Base-by-base conservation (phyloP, 495 filamentous ascomycete species). In the Astrocystis sublimbata region DNA sequence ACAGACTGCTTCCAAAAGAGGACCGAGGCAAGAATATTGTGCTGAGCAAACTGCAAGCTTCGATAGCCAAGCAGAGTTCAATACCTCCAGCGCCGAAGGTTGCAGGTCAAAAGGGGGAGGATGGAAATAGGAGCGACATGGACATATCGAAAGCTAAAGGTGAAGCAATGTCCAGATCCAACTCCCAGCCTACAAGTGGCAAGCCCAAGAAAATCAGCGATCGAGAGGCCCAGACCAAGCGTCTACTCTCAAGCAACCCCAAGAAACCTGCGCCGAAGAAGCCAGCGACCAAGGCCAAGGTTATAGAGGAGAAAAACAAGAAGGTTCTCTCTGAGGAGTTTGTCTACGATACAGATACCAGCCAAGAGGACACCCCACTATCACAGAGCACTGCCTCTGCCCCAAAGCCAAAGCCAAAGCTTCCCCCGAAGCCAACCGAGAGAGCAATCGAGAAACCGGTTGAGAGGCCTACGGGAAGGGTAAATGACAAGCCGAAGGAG, bases 21-120 rank as follows among this genome's bases (percentile, higher is more conserved):
- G 91, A 96, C 58, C 83, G 92, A 26, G 89, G 87, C 21, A 92
- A 92, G 71, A 91, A 91, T 17, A 92, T 88, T 62, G 85, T 85
- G 55, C 79, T 96, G 8, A 96, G 92, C 63, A 87, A 86, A 63
- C 79, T 97, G 35, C 81, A 84, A 40, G 76, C 75, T 10, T 82
- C 86, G 40, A 80, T 93, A 24, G 80, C 81, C 31, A 85, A 79
- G 61, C 83, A 84, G 2, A 81, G 83, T 4, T 73, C 83, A 28
- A 80, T 55, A 26, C 17, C 50, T 6, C 85, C 84, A 46, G 80
- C 82, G 4, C 84, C 89, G 6, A 83, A 83, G 67, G 82, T 83
- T 66, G 80, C 85, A 58, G 73, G 80, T n/a, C 78, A 85, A 36
- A 81, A 81, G 46, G 72, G 82, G 9, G 86, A 87, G 12, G 81